Evolutionary conservation across 805 yeast species (phyloP), one percentile per base, ranked within the genome.

Genomic region (Pichia occidentalis): DNA sequence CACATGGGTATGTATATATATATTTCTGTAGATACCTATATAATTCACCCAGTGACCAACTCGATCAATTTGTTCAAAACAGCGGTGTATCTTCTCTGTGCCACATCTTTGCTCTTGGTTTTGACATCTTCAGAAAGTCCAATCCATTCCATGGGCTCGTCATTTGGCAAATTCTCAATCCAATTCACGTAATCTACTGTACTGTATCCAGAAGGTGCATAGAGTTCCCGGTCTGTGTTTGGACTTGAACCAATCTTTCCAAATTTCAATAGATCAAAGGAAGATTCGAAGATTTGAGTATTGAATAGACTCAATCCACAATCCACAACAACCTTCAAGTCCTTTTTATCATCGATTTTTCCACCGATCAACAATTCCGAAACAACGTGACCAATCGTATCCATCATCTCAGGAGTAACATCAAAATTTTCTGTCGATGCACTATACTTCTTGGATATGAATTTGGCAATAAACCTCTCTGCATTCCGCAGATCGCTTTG

Each of bases 401-500:
- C 30, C 9, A 44, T 13, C 26, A 44, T 24, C 16, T 21, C 28
- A 13, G 8, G 11, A 9, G 24, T 23, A 7, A 34, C 11, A 8
- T 32, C 41, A 26, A 29, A 38, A n/a, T 33, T 29, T 23, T 23
- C 22, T 30, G 32, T 9, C 4, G 27, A 29, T 8, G 18, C 29
- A 13, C 16, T 13, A 29, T 33, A 38, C 24, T 24, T 18, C 5
- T 27, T 17, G 5, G n/a, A n/a, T n/a, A 79, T 51, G 49, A 71
- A 52, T 32, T 63, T 58, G 28, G 64, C 64, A 34, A 79, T 55
- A 14, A 76, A 61, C 34, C 44, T 51, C 4, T 67, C 45, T 2
- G 76, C 79, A 17, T 75, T 64, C 9, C 61, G 58, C 37, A 80
- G 69, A 53, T 88, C 96, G n/a, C 77, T 59, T 40, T 83, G 85